Percentiles rank a stretch among this genome's conserved stretches.
These are phyloP conservation scores for Dichotomopilus funicola DNA, from an alignment of 2,329 filamentous ascomycete genomes.

Conservation along the genomic window DNA sequence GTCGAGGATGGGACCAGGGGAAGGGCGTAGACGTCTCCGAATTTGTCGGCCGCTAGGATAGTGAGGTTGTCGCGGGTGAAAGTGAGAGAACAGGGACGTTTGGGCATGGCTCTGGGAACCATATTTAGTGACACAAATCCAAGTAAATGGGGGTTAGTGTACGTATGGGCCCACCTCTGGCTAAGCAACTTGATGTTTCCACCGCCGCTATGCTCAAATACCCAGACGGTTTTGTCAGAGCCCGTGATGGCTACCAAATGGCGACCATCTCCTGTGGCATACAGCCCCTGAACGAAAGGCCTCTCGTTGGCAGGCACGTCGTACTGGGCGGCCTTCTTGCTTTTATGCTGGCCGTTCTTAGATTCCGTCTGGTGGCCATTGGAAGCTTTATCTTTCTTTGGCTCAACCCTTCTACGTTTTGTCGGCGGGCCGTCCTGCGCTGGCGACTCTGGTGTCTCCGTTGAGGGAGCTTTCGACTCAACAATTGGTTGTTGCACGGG, in stretches of 20 bases:
- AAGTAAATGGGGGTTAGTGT: neutral
- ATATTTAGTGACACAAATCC: too few relatives aligned
- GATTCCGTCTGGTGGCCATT: conserved; percentile 21
- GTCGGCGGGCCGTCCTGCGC: conserved; percentile 25
- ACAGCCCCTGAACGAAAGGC: conserved; percentile 64
- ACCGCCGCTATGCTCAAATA: conserved; percentile 61
- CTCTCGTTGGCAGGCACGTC: conserved; percentile 37
- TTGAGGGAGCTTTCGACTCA: conserved; percentile 27
- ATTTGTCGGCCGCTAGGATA: conserved; percentile 86
- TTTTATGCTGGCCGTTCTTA: conserved; percentile 30
- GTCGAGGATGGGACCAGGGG: conserved; percentile 51
- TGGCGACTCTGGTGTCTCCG: conserved; percentile 19
- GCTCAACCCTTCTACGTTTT: conserved; percentile 27
- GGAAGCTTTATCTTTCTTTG: conserved; percentile 8
- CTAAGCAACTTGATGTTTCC: conserved; percentile 62
- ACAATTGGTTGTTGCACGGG: conserved; percentile 31
- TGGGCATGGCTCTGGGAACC: conserved; percentile 66
- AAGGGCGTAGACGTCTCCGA: conserved; percentile 89
- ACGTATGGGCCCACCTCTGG: conserved; percentile 52
- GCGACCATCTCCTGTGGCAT: conserved; percentile 54
- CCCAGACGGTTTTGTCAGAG: conserved; percentile 87
- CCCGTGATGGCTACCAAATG: conserved; percentile 73
- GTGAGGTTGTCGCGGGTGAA: conserved; percentile 63
- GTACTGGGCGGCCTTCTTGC: conserved; percentile 32
- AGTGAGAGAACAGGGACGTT: conserved; percentile 72